Evolutionary conservation across 257 asterid genomes (phyloP).

Genomic region (Galeopsis tetrahit): DNA sequence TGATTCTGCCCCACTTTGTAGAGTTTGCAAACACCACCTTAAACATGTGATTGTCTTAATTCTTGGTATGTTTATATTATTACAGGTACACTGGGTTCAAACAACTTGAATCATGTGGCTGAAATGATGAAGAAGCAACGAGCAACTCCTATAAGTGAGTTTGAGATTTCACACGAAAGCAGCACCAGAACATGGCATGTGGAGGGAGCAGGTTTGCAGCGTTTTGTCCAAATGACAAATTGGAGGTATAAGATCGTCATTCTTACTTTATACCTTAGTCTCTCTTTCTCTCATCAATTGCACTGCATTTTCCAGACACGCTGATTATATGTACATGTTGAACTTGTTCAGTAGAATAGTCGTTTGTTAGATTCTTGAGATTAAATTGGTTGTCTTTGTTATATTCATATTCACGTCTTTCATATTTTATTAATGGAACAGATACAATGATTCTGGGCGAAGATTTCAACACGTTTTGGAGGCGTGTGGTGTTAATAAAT

Average conservation of each 20-base stretch:
- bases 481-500: constrained; percentile 89
- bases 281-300: background rate
- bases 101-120: constrained; percentile 67
- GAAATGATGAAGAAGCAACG: constrained; percentile 72
- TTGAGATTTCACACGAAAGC: constrained; percentile 68
- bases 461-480: constrained; percentile 94
- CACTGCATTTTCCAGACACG: background rate
- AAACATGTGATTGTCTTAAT: background rate
- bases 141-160: constrained; percentile 77
- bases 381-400: background rate
- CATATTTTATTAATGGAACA: constrained; percentile 42
- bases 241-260: constrained; percentile 69
- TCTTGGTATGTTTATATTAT: constrained; percentile 15
- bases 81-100: constrained; percentile 48
- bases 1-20: no score
- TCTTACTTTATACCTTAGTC: background rate
- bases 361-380: background rate
- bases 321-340: background rate
- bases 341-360: background rate
- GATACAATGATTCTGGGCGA: constrained; percentile 81
- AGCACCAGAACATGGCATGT: constrained; percentile 70
- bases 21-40: no score
- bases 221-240: constrained; percentile 98
- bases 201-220: constrained; percentile 81
- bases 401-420: constrained; percentile 10